Base-by-base conservation (phyloP, 2,329 filamentous ascomycete species). In the Sclerotinia minor region DNA sequence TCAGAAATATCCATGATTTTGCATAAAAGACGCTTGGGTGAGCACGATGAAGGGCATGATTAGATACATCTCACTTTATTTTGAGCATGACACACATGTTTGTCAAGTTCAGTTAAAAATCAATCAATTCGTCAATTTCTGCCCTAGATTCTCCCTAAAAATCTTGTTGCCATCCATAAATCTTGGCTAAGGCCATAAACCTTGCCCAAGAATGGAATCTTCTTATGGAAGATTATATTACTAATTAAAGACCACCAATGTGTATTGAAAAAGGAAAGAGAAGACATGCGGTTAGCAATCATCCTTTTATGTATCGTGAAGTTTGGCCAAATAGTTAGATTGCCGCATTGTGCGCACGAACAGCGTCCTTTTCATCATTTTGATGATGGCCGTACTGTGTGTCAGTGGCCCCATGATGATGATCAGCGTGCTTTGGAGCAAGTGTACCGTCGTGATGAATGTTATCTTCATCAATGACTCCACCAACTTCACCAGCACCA, bases 331-430 rank as follows among this genome's bases (percentile, higher is more conserved):
- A 50, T 5, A 35, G 7, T 63, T 50, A 63, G n/a, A 63, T 11
- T 32, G n/a, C 59, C 47, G 21, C 38, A 2, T 21, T 13, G 49
- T 24, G 58, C 21, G 19, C 58, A 21, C 41, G 41, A 21, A 24
- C 32, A 26, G 24, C 38, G 54, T 9, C 24, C 65, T 67, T 67
- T 29, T 63, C 65, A 32, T 63, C 57, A 35, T 54, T 49, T 17
- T 26, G 17, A 41, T 38, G 24, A 26, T 45, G n/a, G 26, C 7
- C 45, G 0, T 38, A 45, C 3, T 49, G 45, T 50, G 2, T 24
- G 19, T 50, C n/a, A 13, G n/a, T 41, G 21, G 26, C 32, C 6
- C 59, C 59, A 61, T 61, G 44, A 29, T 45, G 44, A 49, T 52
- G 45, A 29, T 21, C 35, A 64, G 60, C 24, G 19, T 21, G 35